These are phyloP conservation scores for Mycogone perniciosa DNA, from an alignment of 2,329 filamentous ascomycete species.

Conservation along the genomic window DNA sequence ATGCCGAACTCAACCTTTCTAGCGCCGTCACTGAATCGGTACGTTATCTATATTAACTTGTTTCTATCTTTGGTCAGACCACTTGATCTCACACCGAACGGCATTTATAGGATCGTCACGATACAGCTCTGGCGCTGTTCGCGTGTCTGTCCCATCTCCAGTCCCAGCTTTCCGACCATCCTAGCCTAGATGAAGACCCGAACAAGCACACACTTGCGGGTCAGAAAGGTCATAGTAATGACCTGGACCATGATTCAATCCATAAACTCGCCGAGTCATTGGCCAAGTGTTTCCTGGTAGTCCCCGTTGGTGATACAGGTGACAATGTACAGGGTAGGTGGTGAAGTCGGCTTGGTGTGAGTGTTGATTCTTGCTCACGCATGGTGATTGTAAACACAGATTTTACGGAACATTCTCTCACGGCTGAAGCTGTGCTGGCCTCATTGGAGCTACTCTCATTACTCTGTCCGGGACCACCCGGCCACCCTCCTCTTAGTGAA, in stretches of 20 bases:
- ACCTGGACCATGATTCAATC: too few species aligned
- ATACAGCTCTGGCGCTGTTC: neutral
- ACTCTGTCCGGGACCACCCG: neutral
- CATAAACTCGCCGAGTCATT: too few species aligned
- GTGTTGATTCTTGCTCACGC: neutral
- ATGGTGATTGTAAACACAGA: neutral
- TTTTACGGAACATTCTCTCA: constrained; percentile 2
- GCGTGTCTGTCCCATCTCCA: neutral
- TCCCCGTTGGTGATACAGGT: too few species aligned
- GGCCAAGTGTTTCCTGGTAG: too few species aligned
- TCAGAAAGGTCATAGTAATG: neutral
- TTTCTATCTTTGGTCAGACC: neutral
- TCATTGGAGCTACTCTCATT: neutral
- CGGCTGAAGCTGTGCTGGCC: constrained; percentile 7
- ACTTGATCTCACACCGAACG: neutral
- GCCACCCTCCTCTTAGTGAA: neutral
- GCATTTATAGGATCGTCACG: constrained; percentile 1
- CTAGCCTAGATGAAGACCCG: neutral
- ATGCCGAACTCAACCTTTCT: too few species aligned
- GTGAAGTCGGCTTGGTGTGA: too few species aligned
- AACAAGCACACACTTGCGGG: neutral
- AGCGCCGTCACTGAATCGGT: too few species aligned
- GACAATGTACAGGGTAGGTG: too few species aligned
- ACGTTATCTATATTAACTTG: neutral
- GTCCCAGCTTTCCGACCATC: neutral